phyloP scores from a whole-genome alignment of 2,329 filamentous ascomycete genomes.

The Phyllosticta capitalensis region DNA sequence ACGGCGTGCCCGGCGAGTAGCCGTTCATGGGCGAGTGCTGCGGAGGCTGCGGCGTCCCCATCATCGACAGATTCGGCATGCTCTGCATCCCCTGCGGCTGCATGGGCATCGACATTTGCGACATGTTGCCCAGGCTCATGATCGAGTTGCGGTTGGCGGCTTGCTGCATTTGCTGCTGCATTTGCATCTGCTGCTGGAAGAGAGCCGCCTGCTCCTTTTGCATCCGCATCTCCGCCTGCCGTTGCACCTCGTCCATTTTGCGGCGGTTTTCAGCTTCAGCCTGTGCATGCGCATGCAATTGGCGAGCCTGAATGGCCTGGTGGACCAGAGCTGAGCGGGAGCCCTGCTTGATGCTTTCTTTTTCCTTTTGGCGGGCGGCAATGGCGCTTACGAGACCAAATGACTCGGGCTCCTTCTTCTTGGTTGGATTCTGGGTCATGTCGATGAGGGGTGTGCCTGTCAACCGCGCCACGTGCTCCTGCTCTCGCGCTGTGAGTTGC shows the following conservation, averaged over 20 bases:
- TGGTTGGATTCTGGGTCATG: constrained; percentile 42
- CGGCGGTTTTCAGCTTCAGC: constrained; percentile 37
- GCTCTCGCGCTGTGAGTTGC: constrained; percentile 74
- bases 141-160: background rate
- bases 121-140: constrained; percentile 6
- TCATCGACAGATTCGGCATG: background rate
- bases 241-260: constrained; percentile 28
- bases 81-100: constrained; percentile 4
- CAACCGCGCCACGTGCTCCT: constrained; percentile 76
- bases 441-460: constrained; percentile 70
- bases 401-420: constrained; percentile 32
- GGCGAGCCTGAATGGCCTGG: constrained; percentile 55
- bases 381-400: constrained; percentile 66
- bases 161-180: constrained; percentile 9
- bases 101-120: constrained; percentile 8
- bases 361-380: constrained; percentile 69
- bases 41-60: background rate
- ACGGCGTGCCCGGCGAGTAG: background rate
- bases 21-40: background rate
- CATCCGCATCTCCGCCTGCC: constrained; percentile 23
- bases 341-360: constrained; percentile 56
- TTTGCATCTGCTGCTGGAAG: constrained; percentile 12
- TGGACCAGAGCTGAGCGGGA: constrained; percentile 62
- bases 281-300: constrained; percentile 31
- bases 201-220: constrained; percentile 17